A percentile compares a stretch with the other conserved stretches of the same genome.
These are phyloP conservation scores for Microcera coccophila DNA, from an alignment of 2,329 filamentous ascomycete genomes.

Conservation along the genomic window DNA sequence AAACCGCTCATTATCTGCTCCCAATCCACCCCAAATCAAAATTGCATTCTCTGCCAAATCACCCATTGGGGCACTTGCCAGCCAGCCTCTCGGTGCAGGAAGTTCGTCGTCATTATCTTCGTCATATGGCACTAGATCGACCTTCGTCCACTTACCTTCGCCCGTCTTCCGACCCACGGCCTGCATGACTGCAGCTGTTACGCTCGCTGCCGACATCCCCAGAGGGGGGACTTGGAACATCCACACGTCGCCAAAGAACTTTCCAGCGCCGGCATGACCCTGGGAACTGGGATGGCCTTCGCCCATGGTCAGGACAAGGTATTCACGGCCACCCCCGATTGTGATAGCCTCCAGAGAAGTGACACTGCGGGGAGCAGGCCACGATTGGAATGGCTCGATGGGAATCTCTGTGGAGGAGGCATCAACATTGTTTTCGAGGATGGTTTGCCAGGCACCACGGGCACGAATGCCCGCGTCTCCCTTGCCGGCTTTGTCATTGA, in stretches of 20 bases:
- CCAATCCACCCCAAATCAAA: slow-evolving; percentile 58
- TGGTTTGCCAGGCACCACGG: slow-evolving; percentile 52
- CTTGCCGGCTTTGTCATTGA: slow-evolving; percentile 46
- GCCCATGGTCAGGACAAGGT: slow-evolving; percentile 59
- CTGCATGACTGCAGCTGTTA: slow-evolving; percentile 53
- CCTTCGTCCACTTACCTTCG: slow-evolving; percentile 56
- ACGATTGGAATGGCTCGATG: slow-evolving; percentile 34
- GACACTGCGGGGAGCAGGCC: slow-evolving; percentile 53
- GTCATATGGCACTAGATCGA: slow-evolving; percentile 47
- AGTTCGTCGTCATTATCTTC: slow-evolving; percentile 47
- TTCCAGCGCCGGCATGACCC: slow-evolving; percentile 49
- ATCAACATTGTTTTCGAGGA: slow-evolving; percentile 38
- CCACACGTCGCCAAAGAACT: slow-evolving; percentile 60
- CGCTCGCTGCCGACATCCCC: slow-evolving; percentile 51
- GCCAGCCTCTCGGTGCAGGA: slow-evolving; percentile 54
- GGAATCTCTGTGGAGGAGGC: slow-evolving; percentile 35
- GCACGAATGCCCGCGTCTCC: slow-evolving; percentile 50
- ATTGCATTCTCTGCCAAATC: slow-evolving; percentile 58
- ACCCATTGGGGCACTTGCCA: slow-evolving; percentile 53
- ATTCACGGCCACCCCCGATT: slow-evolving; percentile 58
- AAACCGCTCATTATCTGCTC: slow-evolving; percentile 47
- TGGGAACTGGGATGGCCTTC: slow-evolving; percentile 48
- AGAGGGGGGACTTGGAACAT: slow-evolving; percentile 57
- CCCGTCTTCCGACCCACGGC: slow-evolving; percentile 50
- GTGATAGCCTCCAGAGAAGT: slow-evolving; percentile 53